These are phyloP conservation scores for Lactifluus rugatus DNA, from an alignment of 768 basidiomycete genomes.

Conservation along the genomic window DNA sequence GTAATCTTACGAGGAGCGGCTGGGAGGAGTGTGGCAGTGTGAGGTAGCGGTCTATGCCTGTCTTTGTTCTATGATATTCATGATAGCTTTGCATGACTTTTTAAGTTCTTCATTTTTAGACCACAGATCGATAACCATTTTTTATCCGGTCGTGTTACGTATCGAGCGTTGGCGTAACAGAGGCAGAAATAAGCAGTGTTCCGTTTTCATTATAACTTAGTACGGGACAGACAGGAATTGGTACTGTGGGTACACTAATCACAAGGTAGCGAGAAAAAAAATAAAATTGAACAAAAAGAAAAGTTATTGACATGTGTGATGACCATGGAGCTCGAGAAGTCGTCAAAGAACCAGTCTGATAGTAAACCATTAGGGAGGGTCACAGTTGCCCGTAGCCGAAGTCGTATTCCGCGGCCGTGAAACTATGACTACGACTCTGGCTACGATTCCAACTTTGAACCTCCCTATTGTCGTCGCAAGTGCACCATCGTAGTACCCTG, in stretches of 20 bases:
- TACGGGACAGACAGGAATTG: neutral
- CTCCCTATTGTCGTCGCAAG: no score
- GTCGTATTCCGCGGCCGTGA: no score
- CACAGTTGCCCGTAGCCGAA: no score
- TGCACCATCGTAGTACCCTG: neutral
- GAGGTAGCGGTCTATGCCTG: neutral
- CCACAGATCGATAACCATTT: no score
- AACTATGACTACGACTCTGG: no score
- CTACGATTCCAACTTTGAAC: no score
- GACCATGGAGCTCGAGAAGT: no score
- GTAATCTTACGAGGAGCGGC: neutral
- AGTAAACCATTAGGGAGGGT: no score
- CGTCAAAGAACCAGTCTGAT: no score
- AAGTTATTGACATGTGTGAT: neutral
- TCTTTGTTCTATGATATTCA: neutral
- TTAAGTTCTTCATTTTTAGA: neutral
- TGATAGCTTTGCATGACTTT: neutral
- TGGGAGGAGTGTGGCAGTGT: neutral
- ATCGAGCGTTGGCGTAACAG: no score
- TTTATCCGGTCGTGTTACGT: neutral
- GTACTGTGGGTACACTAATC: slow-evolving; percentile 9
- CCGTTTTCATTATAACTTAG: slow-evolving; percentile 2
- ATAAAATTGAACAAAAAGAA: neutral
- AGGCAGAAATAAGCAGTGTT: neutral
- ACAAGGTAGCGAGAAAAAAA: neutral